Evolutionary conservation across 768 basidiomycete genomes (phyloP).

Genomic region (Tulasnella sp.): DNA sequence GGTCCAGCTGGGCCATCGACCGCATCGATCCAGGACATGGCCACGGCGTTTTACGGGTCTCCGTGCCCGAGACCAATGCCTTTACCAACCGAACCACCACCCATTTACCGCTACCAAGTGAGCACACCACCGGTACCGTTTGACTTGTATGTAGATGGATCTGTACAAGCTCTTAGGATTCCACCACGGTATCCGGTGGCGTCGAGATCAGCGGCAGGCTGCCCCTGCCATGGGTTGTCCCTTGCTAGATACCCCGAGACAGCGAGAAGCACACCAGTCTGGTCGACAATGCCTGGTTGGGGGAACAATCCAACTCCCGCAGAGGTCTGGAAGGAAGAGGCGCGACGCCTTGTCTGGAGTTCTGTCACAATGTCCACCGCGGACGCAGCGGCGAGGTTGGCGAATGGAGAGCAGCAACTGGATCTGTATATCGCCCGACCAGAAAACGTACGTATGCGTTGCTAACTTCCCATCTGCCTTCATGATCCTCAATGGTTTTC

Average conservation of each 20-base stretch:
- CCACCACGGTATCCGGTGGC: no score
- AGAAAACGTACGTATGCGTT: conserved; percentile 5
- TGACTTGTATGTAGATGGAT: no score
- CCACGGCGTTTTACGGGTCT: no score
- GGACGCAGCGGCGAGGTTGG: conserved; percentile 10
- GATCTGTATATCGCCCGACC: conserved; percentile 12
- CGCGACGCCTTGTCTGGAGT: conserved; percentile 18
- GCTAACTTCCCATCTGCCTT: background rate
- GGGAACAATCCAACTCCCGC: conserved; percentile 1
- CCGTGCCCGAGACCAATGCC: background rate
- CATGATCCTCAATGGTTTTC: no score
- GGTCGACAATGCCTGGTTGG: conserved; percentile 17
- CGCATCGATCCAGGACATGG: no score
- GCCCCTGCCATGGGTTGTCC: conserved; percentile 8
- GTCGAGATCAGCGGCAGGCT: background rate
- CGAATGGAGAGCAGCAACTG: conserved; percentile 4
- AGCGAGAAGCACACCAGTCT: conserved; percentile 10
- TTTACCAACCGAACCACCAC: background rate
- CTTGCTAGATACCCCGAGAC: background rate
- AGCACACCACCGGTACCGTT: no score
- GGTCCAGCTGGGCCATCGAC: no score
- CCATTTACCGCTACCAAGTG: background rate
- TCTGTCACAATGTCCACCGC: conserved; percentile 10
- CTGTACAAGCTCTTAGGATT: no score
- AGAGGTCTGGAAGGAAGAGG: conserved; percentile 16